phyloP scores from a whole-genome alignment of 331 rosid genomes.

The Malus hybrid region DNA sequence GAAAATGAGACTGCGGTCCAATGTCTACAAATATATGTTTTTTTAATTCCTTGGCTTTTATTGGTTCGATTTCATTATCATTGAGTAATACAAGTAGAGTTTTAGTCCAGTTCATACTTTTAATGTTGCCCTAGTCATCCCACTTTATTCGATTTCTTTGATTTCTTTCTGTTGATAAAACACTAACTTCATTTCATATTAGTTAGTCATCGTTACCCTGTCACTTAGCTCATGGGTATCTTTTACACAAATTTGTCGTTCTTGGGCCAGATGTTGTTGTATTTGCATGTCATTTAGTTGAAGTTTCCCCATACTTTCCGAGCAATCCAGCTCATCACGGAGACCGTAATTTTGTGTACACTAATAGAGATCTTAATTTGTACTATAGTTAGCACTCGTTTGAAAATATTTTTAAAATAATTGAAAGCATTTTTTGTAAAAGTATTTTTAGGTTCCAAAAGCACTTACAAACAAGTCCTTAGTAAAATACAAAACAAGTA shows the following conservation, averaged over 20 bases:
- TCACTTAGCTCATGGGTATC: background rate
- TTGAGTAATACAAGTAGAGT: background rate
- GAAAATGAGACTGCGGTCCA: background rate
- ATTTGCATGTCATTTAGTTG: too few species aligned
- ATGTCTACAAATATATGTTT: background rate
- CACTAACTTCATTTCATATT: background rate
- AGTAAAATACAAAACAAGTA: too few species aligned
- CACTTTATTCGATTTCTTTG: background rate
- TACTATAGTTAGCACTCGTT: too few species aligned
- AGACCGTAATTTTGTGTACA: too few species aligned
- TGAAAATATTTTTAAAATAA: too few species aligned
- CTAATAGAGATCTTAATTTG: too few species aligned
- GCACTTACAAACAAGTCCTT: too few species aligned
- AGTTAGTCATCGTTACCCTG: background rate
- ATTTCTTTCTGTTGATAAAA: background rate
- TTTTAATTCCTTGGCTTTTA: background rate
- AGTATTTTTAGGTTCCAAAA: too few species aligned
- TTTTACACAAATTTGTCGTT: too few species aligned
- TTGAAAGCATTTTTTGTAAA: accelerated
- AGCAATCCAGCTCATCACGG: too few species aligned
- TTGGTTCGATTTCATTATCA: background rate
- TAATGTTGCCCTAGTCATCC: background rate
- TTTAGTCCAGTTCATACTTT: background rate
- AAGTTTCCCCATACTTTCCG: too few species aligned
- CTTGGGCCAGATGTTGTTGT: too few species aligned